Conservation (phyloP, 2,329 filamentous ascomycete species). For the Chlorencoelia australis region DNA sequence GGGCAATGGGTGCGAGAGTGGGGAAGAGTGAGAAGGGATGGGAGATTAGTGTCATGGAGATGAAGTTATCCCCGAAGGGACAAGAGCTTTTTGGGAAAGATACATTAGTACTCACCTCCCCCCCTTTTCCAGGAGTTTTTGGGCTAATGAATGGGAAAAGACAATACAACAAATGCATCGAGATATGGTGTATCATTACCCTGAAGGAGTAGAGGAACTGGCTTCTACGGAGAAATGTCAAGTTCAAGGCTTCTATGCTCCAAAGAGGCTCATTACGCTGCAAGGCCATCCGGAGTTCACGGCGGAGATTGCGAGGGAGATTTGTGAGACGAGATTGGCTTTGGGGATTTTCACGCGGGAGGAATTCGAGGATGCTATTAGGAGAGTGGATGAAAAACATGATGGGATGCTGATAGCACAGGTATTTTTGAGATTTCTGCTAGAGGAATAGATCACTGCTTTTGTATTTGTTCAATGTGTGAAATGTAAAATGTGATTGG, state of each 20-base stretch:
- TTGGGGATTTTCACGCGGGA: slow-evolving; percentile 61
- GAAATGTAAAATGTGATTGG: too few species aligned
- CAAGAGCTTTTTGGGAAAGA: slow-evolving; percentile 62
- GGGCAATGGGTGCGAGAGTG: slow-evolving; percentile 60
- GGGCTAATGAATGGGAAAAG: slow-evolving; percentile 29
- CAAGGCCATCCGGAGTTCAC: slow-evolving; percentile 86
- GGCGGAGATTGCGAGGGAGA: slow-evolving; percentile 56
- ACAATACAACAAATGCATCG: slow-evolving; percentile 79
- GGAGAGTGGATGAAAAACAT: slow-evolving; percentile 55
- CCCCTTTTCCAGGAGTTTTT: not conserved
- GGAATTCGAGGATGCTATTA: slow-evolving; percentile 58
- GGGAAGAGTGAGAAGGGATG: slow-evolving; percentile 59
- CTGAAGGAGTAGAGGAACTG: slow-evolving; percentile 49
- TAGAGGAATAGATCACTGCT: slow-evolving; percentile 39
- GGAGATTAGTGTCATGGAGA: slow-evolving; percentile 68
- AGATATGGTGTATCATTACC: slow-evolving; percentile 60
- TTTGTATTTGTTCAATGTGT: too few species aligned
- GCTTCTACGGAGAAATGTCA: slow-evolving; percentile 56
- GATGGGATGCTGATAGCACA: slow-evolving; percentile 69
- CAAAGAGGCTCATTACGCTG: slow-evolving; percentile 58
- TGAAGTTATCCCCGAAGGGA: slow-evolving; percentile 59
- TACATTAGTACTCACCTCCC: slow-evolving; percentile 34
- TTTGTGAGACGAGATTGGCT: slow-evolving; percentile 54
- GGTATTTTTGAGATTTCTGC: slow-evolving; percentile 68
- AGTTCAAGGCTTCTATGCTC: slow-evolving; percentile 71